Evolutionary conservation across 2,329 filamentous ascomycete genomes (phyloP), one percentile per base, ranked within the genome.

Genomic region (Cryphonectria carpinicola): DNA sequence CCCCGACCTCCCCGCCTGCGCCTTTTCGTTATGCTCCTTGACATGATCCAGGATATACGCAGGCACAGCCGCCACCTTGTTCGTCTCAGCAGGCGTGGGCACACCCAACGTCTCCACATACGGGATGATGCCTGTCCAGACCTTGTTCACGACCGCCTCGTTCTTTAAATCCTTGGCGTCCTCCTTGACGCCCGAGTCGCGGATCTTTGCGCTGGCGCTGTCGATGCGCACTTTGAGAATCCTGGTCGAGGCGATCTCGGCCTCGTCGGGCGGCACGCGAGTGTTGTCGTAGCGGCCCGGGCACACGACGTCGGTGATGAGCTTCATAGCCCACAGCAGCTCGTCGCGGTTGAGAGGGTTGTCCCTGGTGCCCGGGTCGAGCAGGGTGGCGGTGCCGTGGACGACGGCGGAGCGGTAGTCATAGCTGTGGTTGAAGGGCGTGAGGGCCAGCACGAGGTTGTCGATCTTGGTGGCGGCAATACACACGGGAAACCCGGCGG

Each of bases 361-460:
- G 19, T 2, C 46, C 39, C 19, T 63, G 28, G 68, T 72, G 25
- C 71, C 71, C 11, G 71, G 71, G 1, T 88, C 87, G 8, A 97
- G 92, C 1, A 91, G 80, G 11, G 81, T 84, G 0, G 91, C 94
- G 78, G 90, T 88, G 1, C 94, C 94, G 77, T 95, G 94, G 17
- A 96, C 84, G 11, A 94, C 84, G 14, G 92, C 92, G 54, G 90
- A 93, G 73, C 93, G 92, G 82, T 96, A 97, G 84, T 97, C 95
- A 84, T 93, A 95, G 82, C 88, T 93, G 83, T 97, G 93, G 71
- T 88, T 88, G 82, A 93, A 92, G 17, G 93, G 92, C 0, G 93
- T 94, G 19, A 97, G 86, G 28, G 92, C 88, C 43, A 97, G 88
- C 11, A 97, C 90, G 67, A 96, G 84, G 54, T 93, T 94, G 81